Evolutionary conservation across 495 filamentous ascomycete species (phyloP).

Genomic region (Poronia punctata): DNA sequence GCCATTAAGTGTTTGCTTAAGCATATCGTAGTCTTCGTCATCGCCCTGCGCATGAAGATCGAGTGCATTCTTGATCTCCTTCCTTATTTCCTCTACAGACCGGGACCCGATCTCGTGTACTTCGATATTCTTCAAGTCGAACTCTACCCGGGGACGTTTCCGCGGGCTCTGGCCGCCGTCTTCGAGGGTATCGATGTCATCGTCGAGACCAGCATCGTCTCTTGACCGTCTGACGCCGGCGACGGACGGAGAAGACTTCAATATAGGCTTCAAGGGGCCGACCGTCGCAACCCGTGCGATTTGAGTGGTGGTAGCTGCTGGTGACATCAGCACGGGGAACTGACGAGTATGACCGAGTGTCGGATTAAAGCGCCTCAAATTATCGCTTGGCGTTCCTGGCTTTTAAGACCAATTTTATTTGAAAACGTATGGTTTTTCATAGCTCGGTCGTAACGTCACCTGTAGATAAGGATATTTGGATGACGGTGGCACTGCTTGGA

Average conservation of each 20-base stretch:
- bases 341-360: not conserved
- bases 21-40: slow-evolving; percentile 60
- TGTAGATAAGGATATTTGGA: not conserved
- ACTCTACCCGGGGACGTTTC: slow-evolving; percentile 60
- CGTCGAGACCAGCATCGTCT: slow-evolving; percentile 33
- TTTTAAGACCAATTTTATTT: slow-evolving; percentile 3
- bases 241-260: slow-evolving; percentile 31
- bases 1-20: slow-evolving; percentile 52
- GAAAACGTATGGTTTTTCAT: slow-evolving; percentile 8
- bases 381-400: slow-evolving; percentile 8
- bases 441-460: not conserved
- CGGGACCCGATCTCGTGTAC: slow-evolving; percentile 45
- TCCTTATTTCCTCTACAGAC: slow-evolving; percentile 51
- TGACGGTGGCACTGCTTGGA: not conserved
- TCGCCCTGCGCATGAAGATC: slow-evolving; percentile 60
- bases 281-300: slow-evolving; percentile 11
- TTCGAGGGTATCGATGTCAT: slow-evolving; percentile 44
- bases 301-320: slow-evolving; percentile 18
- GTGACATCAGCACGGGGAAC: not conserved
- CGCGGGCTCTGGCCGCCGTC: slow-evolving; percentile 17
- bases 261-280: slow-evolving; percentile 39
- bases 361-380: slow-evolving; percentile 2
- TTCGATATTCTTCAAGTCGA: slow-evolving; percentile 64
- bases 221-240: slow-evolving; percentile 31
- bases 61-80: slow-evolving; percentile 68